Evolutionary conservation across 1,139 yeast species (phyloP), one percentile per base, ranked within the genome.

Genomic region (Blastobotrys raffinosifermentans): DNA sequence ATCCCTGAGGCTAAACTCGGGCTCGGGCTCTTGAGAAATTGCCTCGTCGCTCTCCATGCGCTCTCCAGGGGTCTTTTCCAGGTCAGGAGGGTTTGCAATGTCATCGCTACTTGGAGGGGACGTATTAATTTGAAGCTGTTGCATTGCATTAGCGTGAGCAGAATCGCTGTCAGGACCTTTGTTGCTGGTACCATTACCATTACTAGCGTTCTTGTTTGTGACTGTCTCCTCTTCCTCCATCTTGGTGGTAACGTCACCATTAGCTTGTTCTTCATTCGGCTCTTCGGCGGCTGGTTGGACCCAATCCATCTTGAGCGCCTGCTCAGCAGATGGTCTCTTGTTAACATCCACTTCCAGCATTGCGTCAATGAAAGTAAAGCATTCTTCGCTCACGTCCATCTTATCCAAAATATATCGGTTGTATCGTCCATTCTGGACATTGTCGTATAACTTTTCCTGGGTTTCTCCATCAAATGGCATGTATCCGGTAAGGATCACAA

Each of bases 381-480:
- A 78, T 45, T 75, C 77, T 30, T 81, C 41, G 37, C 85, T 68
- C 1, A 85, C 70, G 20, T 77, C 74, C 48, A 75, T 75, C 32
- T 82, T 81, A 40, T 73, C 73, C 33, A 91, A 65, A 0, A 95
- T 91, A 11, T 83, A 79, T 44, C 77, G 83, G 53, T 85, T 91
- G 55, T 79, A 91, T 25, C 81, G 76, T 1, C 96, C 97, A 16
- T 70, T 64, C 40, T 75, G 72, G 27, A 89, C 87, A 51, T 82
- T 82, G 35, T 72, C 72, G 60, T 84, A 85, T 57, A 91, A 67
- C 46, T 82, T 84, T 18, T 84, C 89, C 53, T 89, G 97, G 0
- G 96, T 85, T 38, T 80, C 74, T 1, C 96, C 96, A 55, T 89
- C 86, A 56, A 91, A 91, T 2, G 98, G 98, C 41, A 89, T 65